Conservation (phyloP, 2,329 filamentous ascomycete genomes). For the Trichoderma aggressivum region DNA sequence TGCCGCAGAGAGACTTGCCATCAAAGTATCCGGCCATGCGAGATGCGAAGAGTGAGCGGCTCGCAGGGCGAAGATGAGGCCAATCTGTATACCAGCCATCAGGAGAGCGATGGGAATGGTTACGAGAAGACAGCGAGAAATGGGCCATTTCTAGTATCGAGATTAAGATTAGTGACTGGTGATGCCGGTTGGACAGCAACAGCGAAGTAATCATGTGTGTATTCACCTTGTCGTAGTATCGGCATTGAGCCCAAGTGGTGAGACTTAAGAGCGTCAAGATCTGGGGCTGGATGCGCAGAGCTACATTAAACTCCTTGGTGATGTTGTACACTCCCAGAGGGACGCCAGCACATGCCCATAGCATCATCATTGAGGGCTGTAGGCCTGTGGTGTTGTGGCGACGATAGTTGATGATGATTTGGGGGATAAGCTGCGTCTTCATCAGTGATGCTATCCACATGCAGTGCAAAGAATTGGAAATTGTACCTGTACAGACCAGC, state of each 20-base stretch:
- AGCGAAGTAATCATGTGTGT: neutral
- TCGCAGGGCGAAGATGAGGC: conserved; percentile 55
- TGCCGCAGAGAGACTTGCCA: conserved; percentile 62
- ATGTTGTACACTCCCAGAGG: conserved; percentile 57
- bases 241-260: conserved; percentile 43
- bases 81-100: conserved; percentile 58
- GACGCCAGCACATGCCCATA: conserved; percentile 66
- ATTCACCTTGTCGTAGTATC: conserved; percentile 40
- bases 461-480: neutral
- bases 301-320: conserved; percentile 40
- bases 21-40: conserved; percentile 61
- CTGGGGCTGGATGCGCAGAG: conserved; percentile 42
- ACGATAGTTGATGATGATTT: conserved; percentile 65
- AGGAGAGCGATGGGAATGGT: conserved; percentile 49
- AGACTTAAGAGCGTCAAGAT: conserved; percentile 42
- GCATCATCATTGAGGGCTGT: conserved; percentile 68
- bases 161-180: neutral
- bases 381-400: conserved; percentile 63
- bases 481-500: conserved; percentile 62
- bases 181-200: neutral
- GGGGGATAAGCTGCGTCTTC: conserved; percentile 56
- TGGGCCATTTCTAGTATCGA: conserved; percentile 47
- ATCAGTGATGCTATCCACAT: neutral
- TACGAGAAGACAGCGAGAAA: conserved; percentile 46
- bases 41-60: conserved; percentile 42